phyloP scores from a whole-genome alignment of 2,329 filamentous ascomycete species.

The Colletotrichum orbiculare region DNA sequence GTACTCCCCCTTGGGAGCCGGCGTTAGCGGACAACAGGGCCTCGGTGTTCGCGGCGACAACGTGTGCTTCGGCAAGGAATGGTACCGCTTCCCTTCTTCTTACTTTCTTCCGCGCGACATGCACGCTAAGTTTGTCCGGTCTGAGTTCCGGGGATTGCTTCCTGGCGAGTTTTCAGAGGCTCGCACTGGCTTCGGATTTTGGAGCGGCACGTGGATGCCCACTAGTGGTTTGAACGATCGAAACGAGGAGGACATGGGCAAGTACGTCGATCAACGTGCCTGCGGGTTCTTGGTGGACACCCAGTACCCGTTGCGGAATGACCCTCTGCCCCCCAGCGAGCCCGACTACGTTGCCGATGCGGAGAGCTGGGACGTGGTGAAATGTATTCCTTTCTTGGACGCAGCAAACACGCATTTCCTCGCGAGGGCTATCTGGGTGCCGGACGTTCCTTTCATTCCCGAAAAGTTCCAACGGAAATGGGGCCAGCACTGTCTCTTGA shows the following conservation, averaged over 20 bases:
- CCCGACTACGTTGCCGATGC: slow-evolving; percentile 82
- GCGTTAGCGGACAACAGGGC: slow-evolving; percentile 53
- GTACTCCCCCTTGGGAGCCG: slow-evolving; percentile 74
- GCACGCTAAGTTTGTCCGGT: slow-evolving; percentile 89
- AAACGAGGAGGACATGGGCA: slow-evolving; percentile 86
- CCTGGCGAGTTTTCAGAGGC: slow-evolving; percentile 91
- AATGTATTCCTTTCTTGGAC: slow-evolving; percentile 85
- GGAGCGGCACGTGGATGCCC: slow-evolving; percentile 85
- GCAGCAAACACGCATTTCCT: slow-evolving; percentile 77
- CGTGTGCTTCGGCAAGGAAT: slow-evolving; percentile 94
- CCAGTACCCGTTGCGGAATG: slow-evolving; percentile 72
- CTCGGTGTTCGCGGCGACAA: slow-evolving; percentile 71
- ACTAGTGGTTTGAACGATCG: slow-evolving; percentile 90
- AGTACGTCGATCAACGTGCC: slow-evolving; percentile 82
- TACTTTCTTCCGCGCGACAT: slow-evolving; percentile 89
- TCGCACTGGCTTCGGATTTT: slow-evolving; percentile 74
- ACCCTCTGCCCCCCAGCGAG: slow-evolving; percentile 71
- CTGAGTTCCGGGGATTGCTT: slow-evolving; percentile 87
- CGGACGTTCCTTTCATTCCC: slow-evolving; percentile 76
- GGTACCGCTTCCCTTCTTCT: slow-evolving; percentile 96
- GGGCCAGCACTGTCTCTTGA: slow-evolving; percentile 89
- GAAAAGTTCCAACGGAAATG: slow-evolving; percentile 78
- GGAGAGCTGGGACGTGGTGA: slow-evolving; percentile 80
- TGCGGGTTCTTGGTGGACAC: slow-evolving; percentile 93
- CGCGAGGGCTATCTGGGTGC: slow-evolving; percentile 84